A percentile compares a stretch with the other conserved stretches of the same genome.
Conservation (phyloP, 2,329 filamentous ascomycete genomes). For the Chaetomiaceae sp. region DNA sequence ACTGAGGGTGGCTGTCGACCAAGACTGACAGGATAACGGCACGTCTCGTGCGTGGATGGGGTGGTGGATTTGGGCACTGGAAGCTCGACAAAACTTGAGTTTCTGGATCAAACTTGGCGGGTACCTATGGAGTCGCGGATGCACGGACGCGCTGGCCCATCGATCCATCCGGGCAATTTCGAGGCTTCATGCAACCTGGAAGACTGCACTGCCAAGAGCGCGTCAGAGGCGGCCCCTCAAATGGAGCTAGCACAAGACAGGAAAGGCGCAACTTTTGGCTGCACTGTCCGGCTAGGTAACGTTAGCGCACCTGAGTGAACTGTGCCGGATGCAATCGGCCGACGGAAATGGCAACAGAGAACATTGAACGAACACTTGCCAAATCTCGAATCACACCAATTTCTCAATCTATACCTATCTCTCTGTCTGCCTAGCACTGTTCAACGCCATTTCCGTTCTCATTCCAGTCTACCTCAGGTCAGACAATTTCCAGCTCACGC, state of each 20-base stretch:
- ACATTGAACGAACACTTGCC: too few relatives aligned
- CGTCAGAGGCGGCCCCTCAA: constrained; percentile 2
- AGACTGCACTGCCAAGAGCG: neutral
- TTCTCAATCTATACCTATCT: too few relatives aligned
- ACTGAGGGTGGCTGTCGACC: constrained; percentile 13
- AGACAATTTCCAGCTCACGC: neutral
- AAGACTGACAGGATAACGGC: constrained; percentile 4
- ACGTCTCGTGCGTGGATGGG: neutral
- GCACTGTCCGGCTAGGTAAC: too few relatives aligned
- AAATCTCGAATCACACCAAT: too few relatives aligned
- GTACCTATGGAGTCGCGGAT: constrained; percentile 16
- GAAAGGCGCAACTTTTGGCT: neutral
- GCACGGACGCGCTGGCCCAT: constrained; percentile 11
- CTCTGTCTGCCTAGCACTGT: too few relatives aligned
- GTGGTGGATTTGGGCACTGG: constrained; percentile 10
- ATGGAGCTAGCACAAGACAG: too few relatives aligned
- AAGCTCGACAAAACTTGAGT: constrained; percentile 22
- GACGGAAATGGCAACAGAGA: too few relatives aligned
- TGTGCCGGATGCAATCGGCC: too few relatives aligned
- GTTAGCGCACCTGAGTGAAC: too few relatives aligned
- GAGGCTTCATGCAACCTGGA: constrained; percentile 23
- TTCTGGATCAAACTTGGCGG: constrained; percentile 21
- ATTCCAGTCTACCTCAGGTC: neutral
- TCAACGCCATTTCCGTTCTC: too few relatives aligned
- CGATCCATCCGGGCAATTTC: constrained; percentile 27